Evolutionary conservation across 768 basidiomycete species (phyloP), one percentile per base, ranked within the genome.

Genomic region (Naganishia kalamii): DNA sequence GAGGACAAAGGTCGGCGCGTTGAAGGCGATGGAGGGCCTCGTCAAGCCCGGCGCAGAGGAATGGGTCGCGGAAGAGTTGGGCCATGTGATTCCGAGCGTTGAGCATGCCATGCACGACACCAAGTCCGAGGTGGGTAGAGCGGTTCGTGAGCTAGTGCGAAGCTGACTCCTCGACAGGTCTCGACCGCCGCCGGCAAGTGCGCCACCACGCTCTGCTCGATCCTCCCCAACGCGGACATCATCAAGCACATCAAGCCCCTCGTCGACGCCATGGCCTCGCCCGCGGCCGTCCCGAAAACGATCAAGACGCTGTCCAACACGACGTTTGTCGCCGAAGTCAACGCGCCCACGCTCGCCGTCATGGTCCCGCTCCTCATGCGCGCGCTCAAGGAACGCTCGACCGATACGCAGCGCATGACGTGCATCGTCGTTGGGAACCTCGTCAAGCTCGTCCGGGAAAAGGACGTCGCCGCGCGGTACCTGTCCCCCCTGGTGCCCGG

Each of bases 251-350:
- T 92, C 60, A 86, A 88, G 52, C 83, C 84, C 37, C 86, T 98
- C 68, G 92, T 97, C 64, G 89, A 90, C 35, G 75, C 78, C 59
- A 98, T 98, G 93, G 84, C 88, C 50, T 85, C 90, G 73, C 90
- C 94, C 2, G 85, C 74, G 35, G 83, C 89, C 30, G 92, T 96
- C 17, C 85, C 92, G 4, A 86, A 86, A 32, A 94, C 92, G 71
- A 92, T 97, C 84, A 98, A 98, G 81, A 85, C 90, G 21, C 83
- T 98, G 12, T 94, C 93, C 4, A 90, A 86, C 68, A 92, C 91
- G 19, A 97, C 94, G 17, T 98, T 97, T 70, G 94, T 98, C 65
- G 89, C 93, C 60, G 94, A 98, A 80, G 91, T 98, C 70, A 96
- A 88, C 25, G 86, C 91, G 0, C 93, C 94, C n/a, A 91, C 93